Conservation (phyloP, 1,284 basidiomycete species). For the Leccinum pallidistipes region DNA sequence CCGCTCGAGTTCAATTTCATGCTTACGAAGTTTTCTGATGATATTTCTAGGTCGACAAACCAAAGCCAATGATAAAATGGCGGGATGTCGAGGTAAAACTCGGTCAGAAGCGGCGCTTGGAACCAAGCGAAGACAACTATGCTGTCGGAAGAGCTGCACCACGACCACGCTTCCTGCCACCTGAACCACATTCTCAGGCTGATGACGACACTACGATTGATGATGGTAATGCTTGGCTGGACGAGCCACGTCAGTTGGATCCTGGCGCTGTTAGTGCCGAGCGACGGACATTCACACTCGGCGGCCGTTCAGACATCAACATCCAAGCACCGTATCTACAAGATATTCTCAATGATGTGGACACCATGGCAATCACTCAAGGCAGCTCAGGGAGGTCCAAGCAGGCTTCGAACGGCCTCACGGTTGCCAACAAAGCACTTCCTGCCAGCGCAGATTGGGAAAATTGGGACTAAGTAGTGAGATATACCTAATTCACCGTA, state of each 20-base stretch:
- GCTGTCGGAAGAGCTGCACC: background rate
- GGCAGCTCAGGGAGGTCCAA: no score
- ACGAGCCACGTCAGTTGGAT: background rate
- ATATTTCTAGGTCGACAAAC: background rate
- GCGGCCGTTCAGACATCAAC: no score
- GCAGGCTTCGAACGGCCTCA: no score
- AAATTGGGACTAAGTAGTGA: background rate
- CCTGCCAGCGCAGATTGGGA: no score
- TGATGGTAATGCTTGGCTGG: background rate
- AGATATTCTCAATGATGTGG: no score
- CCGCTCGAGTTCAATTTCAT: background rate
- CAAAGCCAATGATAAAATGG: background rate
- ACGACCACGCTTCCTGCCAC: background rate
- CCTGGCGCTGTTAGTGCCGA: background rate
- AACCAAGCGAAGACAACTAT: background rate
- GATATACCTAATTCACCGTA: background rate
- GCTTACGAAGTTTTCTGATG: background rate
- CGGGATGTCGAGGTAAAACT: background rate
- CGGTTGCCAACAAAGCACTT: no score
- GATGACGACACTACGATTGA: background rate
- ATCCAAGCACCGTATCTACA: no score
- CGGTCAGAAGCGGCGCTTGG: background rate
- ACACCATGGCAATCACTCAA: no score
- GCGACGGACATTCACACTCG: no score
- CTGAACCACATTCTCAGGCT: background rate